Conservation (phyloP, 2,329 filamentous ascomycete species). For the Aspergillus pseudoterreus region DNA sequence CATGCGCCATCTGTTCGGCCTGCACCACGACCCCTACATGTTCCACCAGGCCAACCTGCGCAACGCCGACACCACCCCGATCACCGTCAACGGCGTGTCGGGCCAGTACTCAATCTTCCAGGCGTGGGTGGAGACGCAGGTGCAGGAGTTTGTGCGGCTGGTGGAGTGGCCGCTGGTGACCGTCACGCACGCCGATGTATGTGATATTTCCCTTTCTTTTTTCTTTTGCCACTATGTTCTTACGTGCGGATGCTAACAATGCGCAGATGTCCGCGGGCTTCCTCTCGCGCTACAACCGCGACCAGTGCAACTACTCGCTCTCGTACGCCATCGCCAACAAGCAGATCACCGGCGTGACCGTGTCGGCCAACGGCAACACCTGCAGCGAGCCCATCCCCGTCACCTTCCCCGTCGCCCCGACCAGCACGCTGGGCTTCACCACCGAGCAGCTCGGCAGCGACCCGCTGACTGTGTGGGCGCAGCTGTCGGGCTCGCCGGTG, state of each 20-base stretch:
- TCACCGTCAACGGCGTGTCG: conserved; percentile 48
- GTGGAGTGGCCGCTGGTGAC: conserved; percentile 54
- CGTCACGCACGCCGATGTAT: conserved; percentile 54
- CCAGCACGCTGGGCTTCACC: conserved; percentile 42
- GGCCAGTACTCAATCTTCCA: conserved; percentile 53
- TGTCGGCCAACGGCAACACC: conserved; percentile 48
- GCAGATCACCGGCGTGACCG: conserved; percentile 49
- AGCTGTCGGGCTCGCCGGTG: conserved; percentile 43
- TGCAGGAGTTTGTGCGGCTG: conserved; percentile 53
- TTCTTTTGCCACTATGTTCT: neutral
- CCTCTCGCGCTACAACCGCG: conserved; percentile 51
- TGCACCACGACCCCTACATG: conserved; percentile 58
- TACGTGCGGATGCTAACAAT: neutral
- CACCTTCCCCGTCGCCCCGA: conserved; percentile 48
- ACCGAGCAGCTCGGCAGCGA: conserved; percentile 55
- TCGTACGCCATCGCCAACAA: conserved; percentile 44
- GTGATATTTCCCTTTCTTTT: neutral
- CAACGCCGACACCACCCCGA: conserved; percentile 45
- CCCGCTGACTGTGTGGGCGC: conserved; percentile 51
- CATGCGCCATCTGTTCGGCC: conserved; percentile 54
- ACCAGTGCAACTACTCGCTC: conserved; percentile 50
- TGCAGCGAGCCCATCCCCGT: conserved; percentile 53
- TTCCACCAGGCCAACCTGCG: conserved; percentile 63
- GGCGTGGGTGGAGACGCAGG: conserved; percentile 54
- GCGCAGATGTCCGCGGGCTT: conserved; percentile 47